These are phyloP conservation scores for Prosopis cineraria DNA, from an alignment of 306 rosid species.

Conservation along the genomic window DNA sequence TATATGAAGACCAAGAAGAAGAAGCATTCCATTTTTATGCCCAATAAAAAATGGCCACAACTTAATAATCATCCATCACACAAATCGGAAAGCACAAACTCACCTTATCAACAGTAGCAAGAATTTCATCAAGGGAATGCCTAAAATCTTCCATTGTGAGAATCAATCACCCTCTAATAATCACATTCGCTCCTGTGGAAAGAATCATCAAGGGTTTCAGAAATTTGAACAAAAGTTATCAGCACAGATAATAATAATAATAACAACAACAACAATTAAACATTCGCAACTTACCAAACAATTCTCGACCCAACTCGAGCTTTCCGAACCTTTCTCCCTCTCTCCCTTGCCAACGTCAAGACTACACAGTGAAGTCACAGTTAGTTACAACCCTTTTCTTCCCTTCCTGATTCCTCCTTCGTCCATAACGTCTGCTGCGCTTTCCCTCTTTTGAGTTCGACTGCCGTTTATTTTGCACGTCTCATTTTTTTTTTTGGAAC, in stretches of 20 bases:
- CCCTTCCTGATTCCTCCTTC: neutral
- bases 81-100: conserved; percentile 14
- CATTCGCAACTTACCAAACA: neutral
- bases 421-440: too few relatives aligned
- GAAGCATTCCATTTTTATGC: neutral
- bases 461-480: too few relatives aligned
- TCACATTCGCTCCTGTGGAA: neutral
- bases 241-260: neutral
- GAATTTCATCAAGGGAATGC: conserved; percentile 36
- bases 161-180: neutral
- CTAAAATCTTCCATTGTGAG: conserved; percentile 29
- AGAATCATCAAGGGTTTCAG: neutral
- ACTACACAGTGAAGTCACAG: neutral
- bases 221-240: neutral
- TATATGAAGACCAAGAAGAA: neutral
- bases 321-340: neutral
- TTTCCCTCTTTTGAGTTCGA: too few relatives aligned
- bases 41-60: neutral
- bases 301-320: neutral
- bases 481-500: too few relatives aligned
- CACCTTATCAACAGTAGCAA: conserved; percentile 48
- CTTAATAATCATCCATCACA: neutral
- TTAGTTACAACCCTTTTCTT: neutral
- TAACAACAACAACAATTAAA: neutral
- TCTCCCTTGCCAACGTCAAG: neutral